Percentiles rank a stretch among this genome's conserved stretches.
phyloP scores from a whole-genome alignment of 768 basidiomycete species.

The Strobilomyces dryophilus region DNA sequence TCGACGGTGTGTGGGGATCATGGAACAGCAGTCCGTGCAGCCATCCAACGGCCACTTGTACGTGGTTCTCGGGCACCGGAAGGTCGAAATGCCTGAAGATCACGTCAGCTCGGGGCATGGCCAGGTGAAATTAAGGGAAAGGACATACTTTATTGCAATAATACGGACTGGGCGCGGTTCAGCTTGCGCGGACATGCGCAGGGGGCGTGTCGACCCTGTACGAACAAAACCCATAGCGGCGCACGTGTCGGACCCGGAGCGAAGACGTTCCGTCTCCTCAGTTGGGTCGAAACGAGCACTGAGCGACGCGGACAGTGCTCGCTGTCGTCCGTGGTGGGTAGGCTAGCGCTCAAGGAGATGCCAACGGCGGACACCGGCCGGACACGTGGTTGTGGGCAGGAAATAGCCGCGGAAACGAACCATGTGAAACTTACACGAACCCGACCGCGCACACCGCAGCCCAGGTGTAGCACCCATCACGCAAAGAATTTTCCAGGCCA shows the following conservation, averaged over 20 bases:
- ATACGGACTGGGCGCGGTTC: constrained; percentile 14
- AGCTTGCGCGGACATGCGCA: constrained; percentile 24
- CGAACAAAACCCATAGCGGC: neutral
- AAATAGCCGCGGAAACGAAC: constrained; percentile 10
- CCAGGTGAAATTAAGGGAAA: constrained; percentile 21
- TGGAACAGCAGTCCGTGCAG: constrained; percentile 12
- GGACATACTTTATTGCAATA: constrained; percentile 12
- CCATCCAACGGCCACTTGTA: constrained; percentile 21
- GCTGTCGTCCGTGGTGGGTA: neutral
- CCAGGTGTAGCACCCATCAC: neutral
- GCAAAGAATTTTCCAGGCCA: neutral
- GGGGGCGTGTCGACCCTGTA: constrained; percentile 19
- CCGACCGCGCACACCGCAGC: too few species aligned
- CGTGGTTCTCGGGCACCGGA: constrained; percentile 25
- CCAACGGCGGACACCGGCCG: constrained; percentile 4
- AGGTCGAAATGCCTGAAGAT: constrained; percentile 16
- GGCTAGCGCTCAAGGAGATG: neutral
- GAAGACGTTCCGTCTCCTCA: neutral
- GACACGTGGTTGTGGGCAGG: constrained; percentile 19
- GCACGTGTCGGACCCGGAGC: constrained; percentile 17
- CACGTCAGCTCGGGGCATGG: constrained; percentile 23
- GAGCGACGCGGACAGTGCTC: neutral
- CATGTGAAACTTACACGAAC: neutral
- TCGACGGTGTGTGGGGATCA: constrained; percentile 22
- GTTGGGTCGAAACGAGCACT: neutral